A percentile compares a stretch with the other conserved stretches of the same genome.
phyloP scores from a whole-genome alignment of 306 rosid species.

The Cucumis hystrix region DNA sequence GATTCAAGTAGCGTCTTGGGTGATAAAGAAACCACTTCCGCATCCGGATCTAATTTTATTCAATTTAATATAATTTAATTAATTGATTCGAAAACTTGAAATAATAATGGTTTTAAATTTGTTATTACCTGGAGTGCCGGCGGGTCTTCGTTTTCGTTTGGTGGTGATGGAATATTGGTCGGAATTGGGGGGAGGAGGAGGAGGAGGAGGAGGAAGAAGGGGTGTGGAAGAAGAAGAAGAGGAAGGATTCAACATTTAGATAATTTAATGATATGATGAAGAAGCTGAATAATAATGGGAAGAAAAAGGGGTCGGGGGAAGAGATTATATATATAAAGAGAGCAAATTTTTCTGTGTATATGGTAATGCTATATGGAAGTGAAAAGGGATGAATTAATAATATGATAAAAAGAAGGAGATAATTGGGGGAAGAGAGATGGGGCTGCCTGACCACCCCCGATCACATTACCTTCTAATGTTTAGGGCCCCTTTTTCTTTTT shows the following conservation, averaged over 20 bases:
- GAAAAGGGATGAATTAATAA: not conserved
- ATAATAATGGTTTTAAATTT: no score
- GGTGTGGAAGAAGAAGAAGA: slow-evolving; percentile 9
- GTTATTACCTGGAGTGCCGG: slow-evolving; percentile 76
- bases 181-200: slow-evolving; percentile 26
- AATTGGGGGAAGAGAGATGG: not conserved
- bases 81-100: no score
- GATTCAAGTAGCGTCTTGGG: slow-evolving; percentile 82
- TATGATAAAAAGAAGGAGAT: not conserved
- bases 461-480: slow-evolving; percentile 4
- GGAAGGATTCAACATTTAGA: slow-evolving; percentile 38
- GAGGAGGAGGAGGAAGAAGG: slow-evolving; percentile 18
- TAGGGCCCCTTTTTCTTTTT: not conserved
- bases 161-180: slow-evolving; percentile 34
- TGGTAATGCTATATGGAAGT: not conserved
- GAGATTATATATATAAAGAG: no score
- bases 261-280: not conserved
- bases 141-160: slow-evolving; percentile 91
- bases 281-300: not conserved
- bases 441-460: not conserved
- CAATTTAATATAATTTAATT: no score
- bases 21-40: slow-evolving; percentile 84
- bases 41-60: slow-evolving; percentile 59
- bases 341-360: not conserved
- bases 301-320: no score